phyloP scores from a whole-genome alignment of 208 protist species.

The Leishmania martiniquensis region DNA sequence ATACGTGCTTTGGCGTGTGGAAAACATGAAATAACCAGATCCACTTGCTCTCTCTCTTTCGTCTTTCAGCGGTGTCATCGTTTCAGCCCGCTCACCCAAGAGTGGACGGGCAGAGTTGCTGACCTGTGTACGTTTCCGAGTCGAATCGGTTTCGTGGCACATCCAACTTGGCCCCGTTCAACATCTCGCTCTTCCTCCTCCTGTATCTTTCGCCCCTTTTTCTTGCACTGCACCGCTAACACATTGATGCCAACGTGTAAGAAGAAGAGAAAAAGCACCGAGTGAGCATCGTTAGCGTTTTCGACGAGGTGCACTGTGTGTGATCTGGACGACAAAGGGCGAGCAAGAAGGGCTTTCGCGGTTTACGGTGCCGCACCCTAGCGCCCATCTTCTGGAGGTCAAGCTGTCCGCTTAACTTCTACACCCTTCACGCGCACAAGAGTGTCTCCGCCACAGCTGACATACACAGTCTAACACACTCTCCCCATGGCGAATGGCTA shows the following conservation, averaged over 20 bases:
- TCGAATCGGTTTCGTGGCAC: background rate
- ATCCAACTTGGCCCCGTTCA: background rate
- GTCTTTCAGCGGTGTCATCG: background rate
- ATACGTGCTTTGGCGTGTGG: background rate
- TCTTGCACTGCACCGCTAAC: background rate
- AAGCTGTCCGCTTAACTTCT: background rate
- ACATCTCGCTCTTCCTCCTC: background rate
- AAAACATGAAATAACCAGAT: background rate
- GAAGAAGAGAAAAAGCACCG: background rate
- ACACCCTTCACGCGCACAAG: background rate
- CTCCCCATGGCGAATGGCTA: conserved; percentile 23
- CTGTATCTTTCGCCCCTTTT: background rate
- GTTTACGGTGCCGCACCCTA: background rate
- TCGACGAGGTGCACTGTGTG: background rate
- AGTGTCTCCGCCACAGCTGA: background rate
- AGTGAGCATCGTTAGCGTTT: background rate
- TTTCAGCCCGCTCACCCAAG: background rate
- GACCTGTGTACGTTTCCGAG: background rate
- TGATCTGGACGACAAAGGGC: background rate
- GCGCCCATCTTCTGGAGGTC: background rate
- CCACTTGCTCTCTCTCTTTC: background rate
- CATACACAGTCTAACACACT: background rate
- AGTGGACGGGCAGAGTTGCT: background rate
- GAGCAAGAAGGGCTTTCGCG: background rate
- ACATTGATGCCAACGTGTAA: background rate